A percentile compares a stretch with the other conserved stretches of the same genome.
phyloP scores from a whole-genome alignment of 2,329 filamentous ascomycete genomes.

The Fusarium sp. region DNA sequence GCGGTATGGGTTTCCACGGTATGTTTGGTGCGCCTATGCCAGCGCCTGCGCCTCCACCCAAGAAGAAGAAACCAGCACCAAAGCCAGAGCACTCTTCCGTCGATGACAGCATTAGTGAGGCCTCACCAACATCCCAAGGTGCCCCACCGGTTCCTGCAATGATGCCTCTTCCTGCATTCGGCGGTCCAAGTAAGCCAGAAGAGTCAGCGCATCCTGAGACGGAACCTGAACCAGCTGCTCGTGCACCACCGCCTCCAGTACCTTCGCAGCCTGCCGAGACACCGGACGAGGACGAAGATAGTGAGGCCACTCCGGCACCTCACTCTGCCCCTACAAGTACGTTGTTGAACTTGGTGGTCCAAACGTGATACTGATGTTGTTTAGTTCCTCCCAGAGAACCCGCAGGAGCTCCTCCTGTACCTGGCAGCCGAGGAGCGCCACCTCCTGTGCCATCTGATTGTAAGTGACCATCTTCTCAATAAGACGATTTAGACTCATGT shows the following conservation, averaged over 20 bases:
- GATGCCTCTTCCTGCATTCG: conserved; percentile 80
- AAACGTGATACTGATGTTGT: conserved; percentile 41
- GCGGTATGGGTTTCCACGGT: conserved; percentile 95
- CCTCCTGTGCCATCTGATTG: conserved; percentile 71
- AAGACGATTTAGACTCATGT: conserved; percentile 46
- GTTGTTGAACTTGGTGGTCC: conserved; percentile 5
- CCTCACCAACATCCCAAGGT: conserved; percentile 56
- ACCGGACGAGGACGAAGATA: conserved; percentile 50
- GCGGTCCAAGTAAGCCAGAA: conserved; percentile 64
- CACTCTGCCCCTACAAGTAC: conserved; percentile 38
- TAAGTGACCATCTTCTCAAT: conserved; percentile 57
- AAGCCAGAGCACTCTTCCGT: conserved; percentile 56
- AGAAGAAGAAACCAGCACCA: conserved; percentile 64
- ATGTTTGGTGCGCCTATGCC: conserved; percentile 86
- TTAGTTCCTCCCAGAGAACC: conserved; percentile 51
- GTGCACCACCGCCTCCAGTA: conserved; percentile 48
- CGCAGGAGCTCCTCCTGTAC: conserved; percentile 58
- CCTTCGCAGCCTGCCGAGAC: conserved; percentile 46
- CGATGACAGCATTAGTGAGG: conserved; percentile 59
- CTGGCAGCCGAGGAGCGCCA: conserved; percentile 64
- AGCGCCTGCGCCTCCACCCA: conserved; percentile 64
- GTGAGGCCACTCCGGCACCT: conserved; percentile 53
- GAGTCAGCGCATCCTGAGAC: conserved; percentile 54
- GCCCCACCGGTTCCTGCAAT: conserved; percentile 69
- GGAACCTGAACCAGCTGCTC: conserved; percentile 48